These are phyloP conservation scores for Filosporella fistucella DNA, from an alignment of 495 filamentous ascomycete species.

Conservation along the genomic window DNA sequence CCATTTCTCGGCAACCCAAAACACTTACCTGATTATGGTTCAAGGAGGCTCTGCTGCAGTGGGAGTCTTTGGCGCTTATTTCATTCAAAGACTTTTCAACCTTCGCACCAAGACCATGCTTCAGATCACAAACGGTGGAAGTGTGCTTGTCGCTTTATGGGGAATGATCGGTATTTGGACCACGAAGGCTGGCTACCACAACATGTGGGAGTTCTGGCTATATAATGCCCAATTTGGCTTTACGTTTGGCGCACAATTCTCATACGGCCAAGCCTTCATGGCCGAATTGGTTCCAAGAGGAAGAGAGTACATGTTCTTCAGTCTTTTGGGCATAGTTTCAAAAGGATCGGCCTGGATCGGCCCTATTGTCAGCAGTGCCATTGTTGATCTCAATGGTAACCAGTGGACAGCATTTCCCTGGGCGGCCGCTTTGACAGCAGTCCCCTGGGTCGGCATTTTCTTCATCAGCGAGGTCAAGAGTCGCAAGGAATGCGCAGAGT, in stretches of 20 bases:
- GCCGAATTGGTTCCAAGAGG: slow-evolving; percentile 23
- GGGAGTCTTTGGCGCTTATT: slow-evolving; percentile 15
- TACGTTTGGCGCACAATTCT: slow-evolving; percentile 18
- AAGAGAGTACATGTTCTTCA: slow-evolving; percentile 25
- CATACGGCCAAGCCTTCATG: slow-evolving; percentile 23
- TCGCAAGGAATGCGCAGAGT: slow-evolving; percentile 21
- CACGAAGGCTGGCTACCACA: slow-evolving; percentile 20
- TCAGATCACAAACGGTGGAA: slow-evolving; percentile 18
- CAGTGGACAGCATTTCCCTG: slow-evolving; percentile 23
- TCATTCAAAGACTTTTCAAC: slow-evolving; percentile 17
- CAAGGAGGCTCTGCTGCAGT: slow-evolving; percentile 16
- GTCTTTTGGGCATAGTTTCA: slow-evolving; percentile 22
- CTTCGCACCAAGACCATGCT: slow-evolving; percentile 21
- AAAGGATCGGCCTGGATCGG: slow-evolving; percentile 19
- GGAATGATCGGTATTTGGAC: slow-evolving; percentile 25
- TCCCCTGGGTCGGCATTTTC: slow-evolving; percentile 23
- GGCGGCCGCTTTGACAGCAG: slow-evolving; percentile 18
- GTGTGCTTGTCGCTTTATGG: slow-evolving; percentile 17
- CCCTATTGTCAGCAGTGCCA: slow-evolving; percentile 21
- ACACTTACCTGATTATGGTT: slow-evolving; percentile 24
- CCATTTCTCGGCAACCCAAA: slow-evolving; percentile 19
- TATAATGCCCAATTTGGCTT: slow-evolving; percentile 18
- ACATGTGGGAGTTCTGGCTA: slow-evolving; percentile 26
- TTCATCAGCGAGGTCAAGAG: slow-evolving; percentile 24
- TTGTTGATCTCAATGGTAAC: slow-evolving; percentile 19